Conservation (phyloP, 805 yeast species). For the Ogataea neopini region DNA sequence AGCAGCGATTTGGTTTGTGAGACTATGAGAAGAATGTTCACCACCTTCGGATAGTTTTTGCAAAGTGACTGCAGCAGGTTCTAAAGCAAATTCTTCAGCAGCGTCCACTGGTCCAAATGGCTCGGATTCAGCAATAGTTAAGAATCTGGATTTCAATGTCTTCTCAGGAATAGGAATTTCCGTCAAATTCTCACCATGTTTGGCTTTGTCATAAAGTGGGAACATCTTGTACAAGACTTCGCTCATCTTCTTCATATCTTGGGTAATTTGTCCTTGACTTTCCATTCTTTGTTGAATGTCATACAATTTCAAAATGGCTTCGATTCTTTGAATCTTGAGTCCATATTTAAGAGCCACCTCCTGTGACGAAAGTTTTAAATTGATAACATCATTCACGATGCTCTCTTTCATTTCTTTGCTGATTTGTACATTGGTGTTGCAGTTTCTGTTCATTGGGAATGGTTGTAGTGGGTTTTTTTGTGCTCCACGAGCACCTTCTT, state of each 20-base stretch:
- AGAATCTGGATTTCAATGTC: constrained; percentile 77
- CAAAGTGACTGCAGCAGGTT: constrained; percentile 83
- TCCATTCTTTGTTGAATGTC: constrained; percentile 65
- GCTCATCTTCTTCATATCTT: constrained; percentile 61
- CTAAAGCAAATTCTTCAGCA: constrained; percentile 76
- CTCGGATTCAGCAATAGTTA: constrained; percentile 90
- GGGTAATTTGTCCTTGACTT: constrained; percentile 50
- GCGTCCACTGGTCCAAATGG: constrained; percentile 97
- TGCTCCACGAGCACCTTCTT: constrained; percentile 11
- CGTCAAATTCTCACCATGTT: constrained; percentile 72
- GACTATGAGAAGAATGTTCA: constrained; percentile 44
- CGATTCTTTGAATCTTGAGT: constrained; percentile 80
- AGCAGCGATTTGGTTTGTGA: constrained; percentile 26
- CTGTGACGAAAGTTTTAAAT: constrained; percentile 59
- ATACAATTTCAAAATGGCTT: constrained; percentile 76
- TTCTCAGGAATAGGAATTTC: constrained; percentile 90
- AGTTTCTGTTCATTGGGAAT: constrained; percentile 73
- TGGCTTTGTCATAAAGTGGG: constrained; percentile 60
- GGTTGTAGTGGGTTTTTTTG: constrained; percentile 55
- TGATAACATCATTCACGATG: constrained; percentile 53
- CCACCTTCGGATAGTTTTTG: constrained; percentile 64
- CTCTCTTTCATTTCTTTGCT: constrained; percentile 57
- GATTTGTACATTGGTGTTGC: constrained; percentile 65
- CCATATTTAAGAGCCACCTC: constrained; percentile 78
- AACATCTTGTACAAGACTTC: constrained; percentile 73